A percentile compares a stretch with the other conserved stretches of the same genome.
phyloP scores from a whole-genome alignment of 2,329 filamentous ascomycete genomes.

The Alternaria consortialis region DNA sequence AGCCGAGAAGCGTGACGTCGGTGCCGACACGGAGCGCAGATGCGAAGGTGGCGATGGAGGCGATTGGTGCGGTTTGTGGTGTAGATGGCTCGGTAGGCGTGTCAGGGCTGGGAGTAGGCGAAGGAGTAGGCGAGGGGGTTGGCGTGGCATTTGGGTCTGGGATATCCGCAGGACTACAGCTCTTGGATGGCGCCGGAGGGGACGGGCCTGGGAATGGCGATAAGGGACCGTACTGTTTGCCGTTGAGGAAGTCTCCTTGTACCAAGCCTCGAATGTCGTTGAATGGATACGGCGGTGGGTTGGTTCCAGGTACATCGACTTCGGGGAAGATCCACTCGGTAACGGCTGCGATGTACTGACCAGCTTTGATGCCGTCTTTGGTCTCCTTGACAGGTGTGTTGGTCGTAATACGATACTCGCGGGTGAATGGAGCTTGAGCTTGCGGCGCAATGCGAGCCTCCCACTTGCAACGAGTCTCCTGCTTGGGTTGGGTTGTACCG shows the following conservation, averaged over 20 bases:
- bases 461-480: slow-evolving; percentile 53
- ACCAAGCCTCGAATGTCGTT: slow-evolving; percentile 50
- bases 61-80: slow-evolving; percentile 22
- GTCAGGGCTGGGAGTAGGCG: slow-evolving; percentile 3
- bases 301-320: slow-evolving; percentile 51
- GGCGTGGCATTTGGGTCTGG: slow-evolving; percentile 24
- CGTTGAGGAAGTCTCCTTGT: slow-evolving; percentile 41
- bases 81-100: slow-evolving; percentile 5
- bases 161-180: slow-evolving; percentile 34
- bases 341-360: slow-evolving; percentile 54
- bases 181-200: slow-evolving; percentile 38
- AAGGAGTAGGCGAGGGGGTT: neutral
- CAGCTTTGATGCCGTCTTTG: slow-evolving; percentile 53
- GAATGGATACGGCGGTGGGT: slow-evolving; percentile 39
- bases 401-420: slow-evolving; percentile 54
- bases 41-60: slow-evolving; percentile 30
- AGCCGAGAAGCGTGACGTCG: slow-evolving; percentile 38
- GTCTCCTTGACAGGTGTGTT: slow-evolving; percentile 47
- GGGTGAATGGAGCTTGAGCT: slow-evolving; percentile 48
- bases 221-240: slow-evolving; percentile 50
- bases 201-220: slow-evolving; percentile 48
- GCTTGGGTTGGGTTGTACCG: slow-evolving; percentile 44
- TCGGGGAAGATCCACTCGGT: slow-evolving; percentile 58
- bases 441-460: slow-evolving; percentile 44
- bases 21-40: slow-evolving; percentile 43